Evolutionary conservation across 768 basidiomycete species (phyloP).

Genomic region (Lyophyllum decastes): DNA sequence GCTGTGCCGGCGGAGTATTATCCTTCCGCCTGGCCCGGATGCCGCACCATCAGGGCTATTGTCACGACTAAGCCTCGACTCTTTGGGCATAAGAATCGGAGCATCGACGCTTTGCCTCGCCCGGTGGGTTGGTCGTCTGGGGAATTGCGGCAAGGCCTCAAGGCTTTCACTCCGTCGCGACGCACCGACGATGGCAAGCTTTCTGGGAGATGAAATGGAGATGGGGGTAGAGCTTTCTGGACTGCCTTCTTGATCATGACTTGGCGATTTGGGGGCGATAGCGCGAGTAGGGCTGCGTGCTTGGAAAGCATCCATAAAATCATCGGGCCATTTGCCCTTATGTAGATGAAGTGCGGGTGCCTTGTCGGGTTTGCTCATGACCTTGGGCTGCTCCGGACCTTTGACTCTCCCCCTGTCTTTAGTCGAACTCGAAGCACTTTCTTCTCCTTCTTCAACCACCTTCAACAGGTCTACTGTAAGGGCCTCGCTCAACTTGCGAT

Average conservation of each 20-base stretch:
- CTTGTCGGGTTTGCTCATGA: constrained; percentile 28
- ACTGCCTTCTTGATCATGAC: constrained; percentile 24
- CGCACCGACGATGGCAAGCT: constrained; percentile 54
- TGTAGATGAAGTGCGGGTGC: constrained; percentile 55
- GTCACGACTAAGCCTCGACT: constrained; percentile 49
- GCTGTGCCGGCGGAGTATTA: constrained; percentile 59
- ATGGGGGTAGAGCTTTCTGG: constrained; percentile 28
- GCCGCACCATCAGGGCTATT: constrained; percentile 57
- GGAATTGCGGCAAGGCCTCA: constrained; percentile 48
- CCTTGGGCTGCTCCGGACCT: constrained; percentile 16
- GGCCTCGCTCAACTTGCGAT: constrained; percentile 66
- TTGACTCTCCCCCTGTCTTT: constrained; percentile 24
- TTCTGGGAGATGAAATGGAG: constrained; percentile 51
- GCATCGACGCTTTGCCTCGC: constrained; percentile 65
- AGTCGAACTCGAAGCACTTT: constrained; percentile 49
- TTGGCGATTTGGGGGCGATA: constrained; percentile 28
- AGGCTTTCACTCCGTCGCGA: constrained; percentile 45
- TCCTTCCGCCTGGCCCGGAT: constrained; percentile 34
- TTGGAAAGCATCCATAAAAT: constrained; percentile 67
- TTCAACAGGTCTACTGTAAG: constrained; percentile 61
- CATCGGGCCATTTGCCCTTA: constrained; percentile 85
- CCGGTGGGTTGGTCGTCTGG: constrained; percentile 63
- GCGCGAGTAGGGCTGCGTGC: constrained; percentile 30
- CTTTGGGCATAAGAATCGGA: constrained; percentile 49
- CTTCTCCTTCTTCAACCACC: constrained; percentile 73